phyloP scores from a whole-genome alignment of 78 protist genomes.

The Dictyostelium capitatum region DNA sequence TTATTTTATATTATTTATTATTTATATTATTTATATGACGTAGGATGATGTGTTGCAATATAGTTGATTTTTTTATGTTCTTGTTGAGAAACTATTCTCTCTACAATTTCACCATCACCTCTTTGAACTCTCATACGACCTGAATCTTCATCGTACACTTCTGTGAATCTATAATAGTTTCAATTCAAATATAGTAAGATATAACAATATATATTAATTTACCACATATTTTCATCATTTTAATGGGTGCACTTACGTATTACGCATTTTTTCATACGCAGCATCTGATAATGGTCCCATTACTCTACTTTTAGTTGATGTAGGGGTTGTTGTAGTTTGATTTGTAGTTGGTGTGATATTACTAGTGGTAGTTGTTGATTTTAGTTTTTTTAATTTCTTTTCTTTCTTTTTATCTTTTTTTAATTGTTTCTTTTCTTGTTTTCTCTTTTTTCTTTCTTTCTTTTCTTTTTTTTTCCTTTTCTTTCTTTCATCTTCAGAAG shows the following conservation, averaged over 20 bases:
- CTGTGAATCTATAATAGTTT: not conserved
- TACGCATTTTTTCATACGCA: conserved; percentile 41
- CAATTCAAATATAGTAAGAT: too few species aligned
- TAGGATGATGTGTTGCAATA: conserved; percentile 76
- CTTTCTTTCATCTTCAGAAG: not conserved
- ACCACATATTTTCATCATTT: not conserved
- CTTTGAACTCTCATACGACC: conserved; percentile 44
- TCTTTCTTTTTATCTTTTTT: conserved; percentile 18
- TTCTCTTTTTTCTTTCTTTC: conserved; percentile 11
- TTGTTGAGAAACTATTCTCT: conserved; percentile 48
- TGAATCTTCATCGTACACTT: conserved; percentile 65
- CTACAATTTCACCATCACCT: conserved; percentile 69
- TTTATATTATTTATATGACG: not conserved
- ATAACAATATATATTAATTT: too few species aligned
- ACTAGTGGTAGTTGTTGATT: not conserved
- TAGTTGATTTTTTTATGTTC: conserved; percentile 67
- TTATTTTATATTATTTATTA: too few species aligned
- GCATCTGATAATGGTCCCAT: conserved; percentile 75
- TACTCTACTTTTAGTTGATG: conserved; percentile 1
- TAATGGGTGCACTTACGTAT: not conserved
- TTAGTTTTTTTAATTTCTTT: conserved; percentile 19
- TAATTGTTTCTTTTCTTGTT: not conserved
- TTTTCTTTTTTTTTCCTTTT: not conserved
- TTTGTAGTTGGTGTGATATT: not conserved
- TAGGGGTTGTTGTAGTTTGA: not conserved